phyloP scores from a whole-genome alignment of 805 yeast genomes.

The Starmerella tilneyi region DNA sequence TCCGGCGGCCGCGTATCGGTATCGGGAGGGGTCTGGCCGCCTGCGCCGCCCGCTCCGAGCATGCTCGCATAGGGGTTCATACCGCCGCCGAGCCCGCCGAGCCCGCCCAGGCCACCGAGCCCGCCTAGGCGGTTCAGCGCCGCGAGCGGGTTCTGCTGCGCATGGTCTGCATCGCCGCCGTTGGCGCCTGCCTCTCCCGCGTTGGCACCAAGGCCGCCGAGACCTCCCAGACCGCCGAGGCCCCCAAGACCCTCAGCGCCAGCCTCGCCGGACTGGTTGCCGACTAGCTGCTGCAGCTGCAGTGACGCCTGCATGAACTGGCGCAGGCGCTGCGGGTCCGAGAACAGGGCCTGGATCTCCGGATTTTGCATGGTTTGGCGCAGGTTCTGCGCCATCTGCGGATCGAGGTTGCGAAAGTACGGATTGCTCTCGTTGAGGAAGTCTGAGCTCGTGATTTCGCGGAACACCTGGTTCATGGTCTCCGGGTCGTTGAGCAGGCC shows the following conservation, averaged over 20 bases:
- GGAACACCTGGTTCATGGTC: constrained; percentile 50
- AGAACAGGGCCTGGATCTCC: constrained; percentile 62
- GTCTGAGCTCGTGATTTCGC: constrained; percentile 14
- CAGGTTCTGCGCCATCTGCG: constrained; percentile 65
- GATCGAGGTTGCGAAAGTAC: constrained; percentile 78
- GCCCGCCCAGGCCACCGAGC: constrained; percentile 26
- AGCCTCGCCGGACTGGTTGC: constrained; percentile 40
- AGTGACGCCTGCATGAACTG: constrained; percentile 57
- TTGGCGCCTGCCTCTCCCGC: constrained; percentile 12
- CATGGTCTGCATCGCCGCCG: neutral
- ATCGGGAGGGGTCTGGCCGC: constrained; percentile 10
- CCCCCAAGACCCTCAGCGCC: constrained; percentile 26
- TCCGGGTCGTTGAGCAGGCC: constrained; percentile 77
- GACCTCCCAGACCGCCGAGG: constrained; percentile 20
- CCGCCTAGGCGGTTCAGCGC: constrained; percentile 5
- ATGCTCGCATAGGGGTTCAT: constrained; percentile 1
- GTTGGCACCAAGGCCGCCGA: constrained; percentile 25
- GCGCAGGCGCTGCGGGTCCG: constrained; percentile 79
- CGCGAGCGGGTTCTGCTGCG: constrained; percentile 4
- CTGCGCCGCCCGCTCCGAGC: constrained; percentile 25
- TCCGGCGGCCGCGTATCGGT: constrained; percentile 67
- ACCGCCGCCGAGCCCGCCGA: constrained; percentile 26
- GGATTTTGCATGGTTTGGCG: constrained; percentile 79
- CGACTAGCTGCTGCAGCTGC: constrained; percentile 37
- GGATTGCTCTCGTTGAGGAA: constrained; percentile 52